Conservation (phyloP, 2,329 filamentous ascomycete genomes). For the Ophiostoma pallidulum region DNA sequence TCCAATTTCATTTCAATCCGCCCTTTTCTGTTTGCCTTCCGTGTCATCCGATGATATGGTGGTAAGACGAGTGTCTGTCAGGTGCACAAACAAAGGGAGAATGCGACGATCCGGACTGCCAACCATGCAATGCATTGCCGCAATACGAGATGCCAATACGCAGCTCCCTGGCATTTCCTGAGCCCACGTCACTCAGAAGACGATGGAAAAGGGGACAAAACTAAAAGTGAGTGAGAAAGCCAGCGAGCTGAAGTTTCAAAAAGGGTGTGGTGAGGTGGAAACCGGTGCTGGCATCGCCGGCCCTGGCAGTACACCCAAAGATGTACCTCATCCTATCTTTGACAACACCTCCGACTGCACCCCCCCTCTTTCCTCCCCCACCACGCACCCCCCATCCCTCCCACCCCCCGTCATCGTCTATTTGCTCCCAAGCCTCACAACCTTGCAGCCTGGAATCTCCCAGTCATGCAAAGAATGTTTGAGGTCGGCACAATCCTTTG, state of each 20-base stretch:
- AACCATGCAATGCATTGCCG: conserved; percentile 3
- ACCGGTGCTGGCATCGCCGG: neutral
- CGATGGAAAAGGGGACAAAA: neutral
- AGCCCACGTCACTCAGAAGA: conserved; percentile 5
- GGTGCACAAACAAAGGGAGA: neutral
- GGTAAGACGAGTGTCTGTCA: neutral
- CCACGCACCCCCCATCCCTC: neutral
- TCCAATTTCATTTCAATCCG: neutral
- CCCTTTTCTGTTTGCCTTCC: neutral
- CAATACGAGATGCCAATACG: neutral
- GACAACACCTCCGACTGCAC: too few relatives aligned
- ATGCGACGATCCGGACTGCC: neutral
- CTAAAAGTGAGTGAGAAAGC: neutral
- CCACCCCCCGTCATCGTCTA: neutral
- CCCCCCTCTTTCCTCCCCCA: too few relatives aligned
- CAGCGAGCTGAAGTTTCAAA: neutral
- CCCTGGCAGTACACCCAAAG: neutral
- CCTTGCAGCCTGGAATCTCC: neutral
- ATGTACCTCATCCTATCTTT: too few relatives aligned
- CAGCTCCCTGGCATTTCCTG: neutral
- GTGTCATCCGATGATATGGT: neutral
- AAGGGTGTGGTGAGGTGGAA: conserved; percentile 12
- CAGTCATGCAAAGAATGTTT: neutral
- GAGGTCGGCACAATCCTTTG: neutral
- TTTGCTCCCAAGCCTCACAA: neutral